Conservation (phyloP, 2,329 filamentous ascomycete species). For the Hirsutella thompsonii region DNA sequence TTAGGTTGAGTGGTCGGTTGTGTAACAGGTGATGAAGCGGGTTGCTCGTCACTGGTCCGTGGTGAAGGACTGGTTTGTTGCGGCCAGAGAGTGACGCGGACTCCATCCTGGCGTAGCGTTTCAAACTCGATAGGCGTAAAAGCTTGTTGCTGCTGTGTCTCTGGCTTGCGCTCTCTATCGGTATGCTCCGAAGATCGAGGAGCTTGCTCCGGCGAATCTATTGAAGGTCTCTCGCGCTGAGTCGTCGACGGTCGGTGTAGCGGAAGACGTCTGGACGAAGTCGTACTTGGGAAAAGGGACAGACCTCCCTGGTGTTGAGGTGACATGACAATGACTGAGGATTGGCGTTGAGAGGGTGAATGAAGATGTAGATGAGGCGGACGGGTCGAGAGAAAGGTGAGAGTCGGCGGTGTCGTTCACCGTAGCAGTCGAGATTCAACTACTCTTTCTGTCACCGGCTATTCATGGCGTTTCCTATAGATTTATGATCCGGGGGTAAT, state of each 20-base stretch:
- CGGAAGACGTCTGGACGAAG: constrained; percentile 13
- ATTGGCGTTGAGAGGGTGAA: no score
- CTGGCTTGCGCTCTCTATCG: background rate
- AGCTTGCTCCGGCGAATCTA: background rate
- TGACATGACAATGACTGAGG: background rate
- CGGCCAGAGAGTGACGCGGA: background rate
- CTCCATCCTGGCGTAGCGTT: background rate
- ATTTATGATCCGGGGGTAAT: no score
- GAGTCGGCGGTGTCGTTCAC: no score
- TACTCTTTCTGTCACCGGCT: no score
- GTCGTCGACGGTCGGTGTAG: background rate
- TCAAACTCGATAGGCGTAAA: background rate
- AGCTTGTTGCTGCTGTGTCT: background rate
- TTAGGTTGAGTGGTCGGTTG: constrained; percentile 8
- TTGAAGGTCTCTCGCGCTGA: background rate
- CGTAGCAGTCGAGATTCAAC: no score
- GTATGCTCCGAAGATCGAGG: background rate
- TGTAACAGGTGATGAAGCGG: constrained; percentile 1
- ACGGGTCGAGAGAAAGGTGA: no score
- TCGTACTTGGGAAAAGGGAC: constrained; percentile 44
- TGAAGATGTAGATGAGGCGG: no score
- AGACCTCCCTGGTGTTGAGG: constrained; percentile 16
- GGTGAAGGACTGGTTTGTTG: background rate
- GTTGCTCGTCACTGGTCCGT: background rate
- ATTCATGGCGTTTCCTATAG: no score